A percentile compares a stretch with the other conserved stretches of the same genome.
Conservation (phyloP, 495 filamentous ascomycete genomes). For the Annulohypoxylon maeteangense region DNA sequence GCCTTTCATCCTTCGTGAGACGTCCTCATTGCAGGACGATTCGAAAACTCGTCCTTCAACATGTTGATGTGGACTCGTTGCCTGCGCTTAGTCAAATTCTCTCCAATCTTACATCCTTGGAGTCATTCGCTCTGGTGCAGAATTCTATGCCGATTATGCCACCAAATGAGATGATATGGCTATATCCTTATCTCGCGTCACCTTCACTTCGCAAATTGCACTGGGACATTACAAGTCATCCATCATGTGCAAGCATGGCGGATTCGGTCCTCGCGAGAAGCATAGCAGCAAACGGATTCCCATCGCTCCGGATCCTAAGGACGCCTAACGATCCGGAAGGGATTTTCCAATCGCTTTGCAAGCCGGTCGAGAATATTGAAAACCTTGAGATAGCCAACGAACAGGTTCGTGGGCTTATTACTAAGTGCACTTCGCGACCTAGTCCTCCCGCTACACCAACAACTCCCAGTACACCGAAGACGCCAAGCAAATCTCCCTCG, state of each 20-base stretch:
- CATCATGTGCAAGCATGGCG: constrained; percentile 58
- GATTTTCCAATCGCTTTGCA: constrained; percentile 75
- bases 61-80: constrained; percentile 71
- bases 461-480: constrained; percentile 43
- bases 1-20: constrained; percentile 77
- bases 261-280: constrained; percentile 78
- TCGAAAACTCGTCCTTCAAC: constrained; percentile 69
- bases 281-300: constrained; percentile 77
- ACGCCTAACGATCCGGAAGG: constrained; percentile 80
- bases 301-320: constrained; percentile 71
- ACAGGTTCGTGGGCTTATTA: constrained; percentile 51
- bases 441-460: constrained; percentile 41
- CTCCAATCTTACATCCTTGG: constrained; percentile 69
- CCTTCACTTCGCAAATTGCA: constrained; percentile 73
- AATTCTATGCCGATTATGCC: constrained; percentile 68
- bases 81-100: constrained; percentile 80
- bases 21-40: constrained; percentile 66
- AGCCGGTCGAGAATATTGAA: constrained; percentile 58
- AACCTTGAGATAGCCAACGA: constrained; percentile 50
- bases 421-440: constrained; percentile 39
- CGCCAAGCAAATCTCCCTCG: constrained; percentile 40
- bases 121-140: constrained; percentile 77
- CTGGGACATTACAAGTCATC: constrained; percentile 77
- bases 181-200: constrained; percentile 76
- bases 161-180: constrained; percentile 68